A percentile compares a stretch with the other conserved stretches of the same genome.
Conservation (phyloP, 2,329 filamentous ascomycete species). For the Verticillium albo-atrum region DNA sequence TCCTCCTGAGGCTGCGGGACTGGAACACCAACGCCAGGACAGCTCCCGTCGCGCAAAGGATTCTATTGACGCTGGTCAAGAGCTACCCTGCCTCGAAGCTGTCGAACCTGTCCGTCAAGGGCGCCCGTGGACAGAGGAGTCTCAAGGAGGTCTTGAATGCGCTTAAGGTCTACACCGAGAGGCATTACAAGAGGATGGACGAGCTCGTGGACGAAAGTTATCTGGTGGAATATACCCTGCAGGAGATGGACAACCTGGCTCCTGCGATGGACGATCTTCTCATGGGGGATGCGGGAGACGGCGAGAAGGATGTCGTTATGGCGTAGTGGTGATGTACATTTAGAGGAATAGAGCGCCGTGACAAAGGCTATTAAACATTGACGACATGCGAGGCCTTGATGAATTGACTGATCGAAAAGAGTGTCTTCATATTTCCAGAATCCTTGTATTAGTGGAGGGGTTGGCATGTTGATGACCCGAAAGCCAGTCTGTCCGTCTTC, state of each 20-base stretch:
- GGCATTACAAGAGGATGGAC: constrained; percentile 86
- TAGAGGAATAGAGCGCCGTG: not conserved
- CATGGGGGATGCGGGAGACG: constrained; percentile 32
- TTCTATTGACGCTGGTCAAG: constrained; percentile 74
- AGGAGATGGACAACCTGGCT: constrained; percentile 80
- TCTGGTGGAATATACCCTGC: constrained; percentile 85
- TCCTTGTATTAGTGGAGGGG: too few relatives aligned
- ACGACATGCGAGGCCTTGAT: not conserved
- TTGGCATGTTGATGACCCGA: not conserved
- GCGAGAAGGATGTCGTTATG: constrained; percentile 37
- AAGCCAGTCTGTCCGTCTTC: not conserved
- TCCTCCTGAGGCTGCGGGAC: constrained; percentile 80
- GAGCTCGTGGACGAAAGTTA: constrained; percentile 93
- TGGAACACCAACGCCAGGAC: constrained; percentile 97
- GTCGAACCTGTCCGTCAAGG: constrained; percentile 61
- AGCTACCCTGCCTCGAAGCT: constrained; percentile 78
- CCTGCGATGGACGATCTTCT: constrained; percentile 31
- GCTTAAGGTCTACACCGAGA: constrained; percentile 85
- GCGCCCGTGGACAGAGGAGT: constrained; percentile 55
- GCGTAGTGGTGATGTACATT: constrained; percentile 3
- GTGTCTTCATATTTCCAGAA: too few relatives aligned
- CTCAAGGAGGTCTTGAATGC: constrained; percentile 82
- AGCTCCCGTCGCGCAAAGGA: constrained; percentile 76
- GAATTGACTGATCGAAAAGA: not conserved
- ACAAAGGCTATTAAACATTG: not conserved